phyloP scores from a whole-genome alignment of 495 filamentous ascomycete species.

The Aspergillus olivimuriae region DNA sequence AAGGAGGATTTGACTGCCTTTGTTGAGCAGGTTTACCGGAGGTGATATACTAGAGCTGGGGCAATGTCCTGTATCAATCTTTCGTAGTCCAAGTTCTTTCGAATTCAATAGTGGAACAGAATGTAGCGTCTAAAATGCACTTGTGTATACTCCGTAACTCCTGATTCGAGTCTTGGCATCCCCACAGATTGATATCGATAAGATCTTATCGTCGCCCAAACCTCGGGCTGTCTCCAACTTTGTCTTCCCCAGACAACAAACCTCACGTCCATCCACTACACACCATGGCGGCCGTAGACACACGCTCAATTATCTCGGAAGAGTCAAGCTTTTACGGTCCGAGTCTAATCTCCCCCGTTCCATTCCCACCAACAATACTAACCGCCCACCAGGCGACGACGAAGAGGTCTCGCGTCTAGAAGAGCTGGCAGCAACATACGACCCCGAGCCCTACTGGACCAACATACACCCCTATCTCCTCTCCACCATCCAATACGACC shows the following conservation, averaged over 20 bases:
- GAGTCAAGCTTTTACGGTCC: slow-evolving; percentile 71
- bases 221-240: neutral
- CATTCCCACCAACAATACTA: neutral
- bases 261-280: too few species aligned
- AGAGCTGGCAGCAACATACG: slow-evolving; percentile 30
- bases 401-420: slow-evolving; percentile 34
- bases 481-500: slow-evolving; percentile 22
- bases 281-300: too few species aligned
- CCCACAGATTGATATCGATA: neutral
- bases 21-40: slow-evolving; percentile 33
- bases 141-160: neutral
- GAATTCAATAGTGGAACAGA: neutral
- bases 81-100: too few species aligned
- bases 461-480: slow-evolving; percentile 24
- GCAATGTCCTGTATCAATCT: neutral
- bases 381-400: slow-evolving; percentile 43
- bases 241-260: neutral
- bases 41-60: neutral
- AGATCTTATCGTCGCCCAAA: neutral
- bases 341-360: neutral
- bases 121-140: neutral
- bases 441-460: slow-evolving; percentile 43
- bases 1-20: slow-evolving; percentile 54
- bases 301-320: slow-evolving; percentile 40
- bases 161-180: slow-evolving; percentile 2